These are phyloP conservation scores for Trichosanthes cucumerina DNA, from an alignment of 306 rosid genomes.

Conservation along the genomic window DNA sequence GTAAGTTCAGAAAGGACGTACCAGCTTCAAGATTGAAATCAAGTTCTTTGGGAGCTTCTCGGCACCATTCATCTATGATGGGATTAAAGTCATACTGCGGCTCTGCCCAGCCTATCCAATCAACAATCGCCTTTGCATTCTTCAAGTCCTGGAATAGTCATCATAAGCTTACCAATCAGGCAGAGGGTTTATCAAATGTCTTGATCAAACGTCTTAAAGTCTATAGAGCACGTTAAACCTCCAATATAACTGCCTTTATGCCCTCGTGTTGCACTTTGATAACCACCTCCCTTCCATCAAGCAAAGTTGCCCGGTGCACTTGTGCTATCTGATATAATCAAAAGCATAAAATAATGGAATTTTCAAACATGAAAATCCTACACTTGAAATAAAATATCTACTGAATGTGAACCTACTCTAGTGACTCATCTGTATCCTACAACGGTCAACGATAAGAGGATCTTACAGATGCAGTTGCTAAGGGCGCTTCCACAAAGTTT, in stretches of 20 bases:
- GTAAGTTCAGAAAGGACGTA: slow-evolving; percentile 22
- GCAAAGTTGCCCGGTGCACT: slow-evolving; percentile 91
- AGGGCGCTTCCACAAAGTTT: slow-evolving; percentile 56
- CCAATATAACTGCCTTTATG: slow-evolving; percentile 66
- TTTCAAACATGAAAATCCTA: background rate
- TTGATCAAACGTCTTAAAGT: slow-evolving; percentile 15
- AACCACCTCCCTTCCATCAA: slow-evolving; percentile 79
- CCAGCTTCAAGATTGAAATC: slow-evolving; percentile 95
- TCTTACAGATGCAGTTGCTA: slow-evolving; percentile 98
- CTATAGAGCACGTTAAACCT: slow-evolving; percentile 44
- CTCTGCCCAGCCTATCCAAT: slow-evolving; percentile 99
- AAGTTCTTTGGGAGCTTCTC: slow-evolving; percentile 96
- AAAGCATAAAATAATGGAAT: slow-evolving; percentile 12
- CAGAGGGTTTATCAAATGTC: slow-evolving; percentile 16
- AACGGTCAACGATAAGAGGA: slow-evolving; percentile 16
- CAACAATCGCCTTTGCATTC: slow-evolving; percentile 83
- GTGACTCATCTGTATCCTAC: slow-evolving; percentile 17
- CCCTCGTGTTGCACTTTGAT: slow-evolving; percentile 96
- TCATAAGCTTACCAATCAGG: slow-evolving; percentile 11
- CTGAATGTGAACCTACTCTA: background rate
- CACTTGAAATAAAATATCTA: background rate
- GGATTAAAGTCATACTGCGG: slow-evolving; percentile 92
- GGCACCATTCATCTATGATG: slow-evolving; percentile 99
- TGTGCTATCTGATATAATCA: slow-evolving; percentile 76
- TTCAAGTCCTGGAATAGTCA: slow-evolving; percentile 65